Base-by-base conservation (phyloP, 495 filamentous ascomycete species). In the Aspergillus haitiensis region DNA sequence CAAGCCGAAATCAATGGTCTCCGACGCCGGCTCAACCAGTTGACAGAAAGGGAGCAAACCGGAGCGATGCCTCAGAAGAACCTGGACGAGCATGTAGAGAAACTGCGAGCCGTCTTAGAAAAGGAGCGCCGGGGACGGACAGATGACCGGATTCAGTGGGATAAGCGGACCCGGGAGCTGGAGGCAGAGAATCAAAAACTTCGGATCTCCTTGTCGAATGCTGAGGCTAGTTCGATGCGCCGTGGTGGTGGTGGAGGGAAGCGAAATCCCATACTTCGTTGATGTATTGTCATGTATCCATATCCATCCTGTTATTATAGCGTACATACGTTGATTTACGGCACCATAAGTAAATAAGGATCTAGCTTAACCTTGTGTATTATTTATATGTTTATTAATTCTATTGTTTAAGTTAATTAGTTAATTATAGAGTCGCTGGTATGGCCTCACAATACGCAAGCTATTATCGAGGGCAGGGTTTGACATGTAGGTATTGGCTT, bases 121-220 rank as follows among this genome's bases (percentile, higher is more conserved):
- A 53, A 58, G 27, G 62, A 63, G 39, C 59, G 56, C 16, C 56
- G 53, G 40, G 36, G 36, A 51, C 58, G 50, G 2, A 46, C 12
- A 27, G 53, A 64, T 32, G 55, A 64, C 15, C 40, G 60, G 15
- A 27, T 67, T 5, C 56, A 44, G 7, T 62, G 56, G 55, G 16
- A 35, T 15, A 55, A 63, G 42, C 6, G 40, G 35, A 52, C 42
- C 4, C 58, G 31, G 1, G 65, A 63, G n/a, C 52, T 67, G 16
- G 59, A 60, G 34, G 59, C n/a, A 0, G 56, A 64, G 33, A 52
- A 42, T 21, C 53, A 46, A 27, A 62, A 55, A 47, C 59, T 67
- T 2, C 59, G 56, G 1, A 60, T 63, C 36, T 52, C 49, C 0
- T 8, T 48, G 37, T 67, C 65, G 3, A 51, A 64, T 39, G 54